A percentile compares a stretch with the other conserved stretches of the same genome.
Evolutionary conservation across 1,284 basidiomycete genomes (phyloP).

Genomic region (Naganishia sp.): DNA sequence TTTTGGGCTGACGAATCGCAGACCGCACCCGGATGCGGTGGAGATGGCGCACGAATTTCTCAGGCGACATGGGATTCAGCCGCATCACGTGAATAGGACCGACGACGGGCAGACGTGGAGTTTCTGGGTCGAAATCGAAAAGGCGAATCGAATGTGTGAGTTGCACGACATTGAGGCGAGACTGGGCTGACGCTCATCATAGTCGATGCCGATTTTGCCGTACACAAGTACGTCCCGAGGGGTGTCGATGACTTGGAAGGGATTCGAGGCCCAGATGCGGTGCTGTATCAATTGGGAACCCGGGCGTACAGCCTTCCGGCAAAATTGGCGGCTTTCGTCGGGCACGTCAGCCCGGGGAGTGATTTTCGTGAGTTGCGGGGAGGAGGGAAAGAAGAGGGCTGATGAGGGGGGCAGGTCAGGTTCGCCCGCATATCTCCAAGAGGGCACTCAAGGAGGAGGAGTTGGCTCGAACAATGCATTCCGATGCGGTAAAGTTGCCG

Average conservation of each 20-base stretch:
- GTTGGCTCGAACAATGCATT: constrained; percentile 6
- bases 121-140: constrained; percentile 18
- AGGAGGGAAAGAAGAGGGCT: too few relatives aligned
- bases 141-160: constrained; percentile 24
- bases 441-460: not conserved
- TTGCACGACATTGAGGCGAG: too few relatives aligned
- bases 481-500: constrained; percentile 2
- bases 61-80: not conserved
- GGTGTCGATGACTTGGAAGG: not conserved
- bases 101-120: constrained; percentile 13
- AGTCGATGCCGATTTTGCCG: constrained; percentile 27
- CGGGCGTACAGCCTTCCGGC: constrained; percentile 7
- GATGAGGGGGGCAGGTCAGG: not conserved
- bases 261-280: not conserved
- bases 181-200: not conserved
- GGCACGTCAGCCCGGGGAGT: constrained; percentile 18
- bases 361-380: constrained; percentile 16
- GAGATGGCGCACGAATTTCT: constrained; percentile 10
- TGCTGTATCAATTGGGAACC: constrained; percentile 15
- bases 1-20: not conserved
- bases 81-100: constrained; percentile 3
- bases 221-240: constrained; percentile 2
- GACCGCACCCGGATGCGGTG: not conserved
- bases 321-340: constrained; percentile 10
- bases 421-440: not conserved